phyloP scores from a whole-genome alignment of 441 rosid species.

The Brassica balearica region DNA sequence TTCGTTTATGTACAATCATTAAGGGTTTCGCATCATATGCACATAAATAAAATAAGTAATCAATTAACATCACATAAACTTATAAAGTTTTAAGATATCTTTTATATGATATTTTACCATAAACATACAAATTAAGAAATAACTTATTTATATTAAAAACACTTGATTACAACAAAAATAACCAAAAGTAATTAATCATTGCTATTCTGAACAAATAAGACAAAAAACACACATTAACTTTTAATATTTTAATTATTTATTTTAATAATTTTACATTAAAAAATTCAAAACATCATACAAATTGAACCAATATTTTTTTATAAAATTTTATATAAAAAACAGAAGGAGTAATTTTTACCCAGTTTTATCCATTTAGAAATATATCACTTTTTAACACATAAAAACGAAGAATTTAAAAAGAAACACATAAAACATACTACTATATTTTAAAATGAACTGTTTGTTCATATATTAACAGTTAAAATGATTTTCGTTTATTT shows the following conservation, averaged over 20 bases:
- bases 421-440: not conserved
- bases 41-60: not conserved
- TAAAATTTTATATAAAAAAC: no score
- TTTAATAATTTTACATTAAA: no score
- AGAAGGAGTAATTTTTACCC: not conserved
- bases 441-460: not conserved
- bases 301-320: no score
- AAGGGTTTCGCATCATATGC: constrained; percentile 16
- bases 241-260: no score
- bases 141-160: no score
- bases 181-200: no score
- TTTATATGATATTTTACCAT: no score
- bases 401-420: not conserved
- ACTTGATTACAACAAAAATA: no score
- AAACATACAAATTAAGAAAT: no score
- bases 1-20: constrained; percentile 1
- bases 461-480: not conserved
- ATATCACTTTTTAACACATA: not conserved
- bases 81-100: not conserved
- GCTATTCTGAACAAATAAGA: no score
- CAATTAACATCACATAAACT: not conserved
- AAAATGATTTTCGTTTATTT: not conserved
- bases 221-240: no score
- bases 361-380: not conserved
- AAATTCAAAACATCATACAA: no score